These are phyloP conservation scores for Pittosporum tobira DNA, from an alignment of 129 eudicot genomes.

Conservation along the genomic window DNA sequence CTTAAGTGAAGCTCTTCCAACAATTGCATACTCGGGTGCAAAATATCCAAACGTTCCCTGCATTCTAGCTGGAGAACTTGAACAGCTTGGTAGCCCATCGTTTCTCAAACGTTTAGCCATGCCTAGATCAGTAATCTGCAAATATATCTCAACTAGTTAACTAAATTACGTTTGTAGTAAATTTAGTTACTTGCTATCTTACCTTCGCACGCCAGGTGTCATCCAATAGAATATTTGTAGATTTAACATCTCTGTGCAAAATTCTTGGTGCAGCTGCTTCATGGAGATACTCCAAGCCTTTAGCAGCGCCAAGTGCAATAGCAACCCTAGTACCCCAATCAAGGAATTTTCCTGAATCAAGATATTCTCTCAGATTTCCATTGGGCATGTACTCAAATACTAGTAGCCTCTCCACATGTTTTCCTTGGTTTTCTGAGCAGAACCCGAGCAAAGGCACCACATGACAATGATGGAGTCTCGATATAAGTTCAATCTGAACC, in stretches of 20 bases:
- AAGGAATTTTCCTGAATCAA: slow-evolving; percentile 54
- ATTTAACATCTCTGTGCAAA: slow-evolving; percentile 93
- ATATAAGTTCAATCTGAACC: slow-evolving; percentile 70
- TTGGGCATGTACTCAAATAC: slow-evolving; percentile 69
- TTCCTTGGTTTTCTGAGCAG: slow-evolving; percentile 62
- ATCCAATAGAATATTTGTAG: slow-evolving; percentile 83
- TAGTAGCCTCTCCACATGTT: slow-evolving; percentile 60
- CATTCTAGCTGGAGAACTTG: slow-evolving; percentile 91
- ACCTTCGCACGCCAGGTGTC: slow-evolving; percentile 93
- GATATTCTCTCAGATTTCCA: slow-evolving; percentile 78
- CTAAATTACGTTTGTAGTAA: too few species aligned
- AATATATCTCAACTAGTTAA: not conserved
- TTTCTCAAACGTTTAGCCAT: slow-evolving; percentile 83
- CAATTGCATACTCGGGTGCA: slow-evolving; percentile 91
- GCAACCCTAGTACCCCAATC: slow-evolving; percentile 73
- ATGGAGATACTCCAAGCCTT: slow-evolving; percentile 95
- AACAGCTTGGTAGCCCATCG: slow-evolving; percentile 66
- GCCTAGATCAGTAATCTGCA: slow-evolving; percentile 91
- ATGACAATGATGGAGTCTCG: slow-evolving; percentile 89
- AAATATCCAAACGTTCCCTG: slow-evolving; percentile 96
- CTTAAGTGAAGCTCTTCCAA: slow-evolving; percentile 75
- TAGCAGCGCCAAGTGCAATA: slow-evolving; percentile 96
- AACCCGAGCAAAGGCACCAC: slow-evolving; percentile 90
- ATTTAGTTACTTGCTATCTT: not conserved
- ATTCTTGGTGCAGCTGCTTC: slow-evolving; percentile 94